Conservation (phyloP, 805 yeast species). For the Saccharomyces eubayanus region DNA sequence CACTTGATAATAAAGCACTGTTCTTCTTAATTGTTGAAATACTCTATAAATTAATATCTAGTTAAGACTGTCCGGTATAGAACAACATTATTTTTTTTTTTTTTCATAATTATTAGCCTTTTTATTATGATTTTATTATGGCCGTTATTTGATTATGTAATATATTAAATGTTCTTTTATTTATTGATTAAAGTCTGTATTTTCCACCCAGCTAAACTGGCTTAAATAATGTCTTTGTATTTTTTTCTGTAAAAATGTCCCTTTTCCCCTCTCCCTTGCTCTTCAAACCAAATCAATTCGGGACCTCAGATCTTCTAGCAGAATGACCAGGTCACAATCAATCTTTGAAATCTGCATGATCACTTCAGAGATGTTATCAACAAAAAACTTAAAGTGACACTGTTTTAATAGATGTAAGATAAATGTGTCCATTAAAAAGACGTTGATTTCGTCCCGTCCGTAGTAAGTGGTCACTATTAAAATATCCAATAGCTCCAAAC, state of each 20-base stretch:
- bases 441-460: background rate
- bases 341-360: background rate
- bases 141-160: background rate
- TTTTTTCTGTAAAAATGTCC: background rate
- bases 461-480: slow-evolving; percentile 9
- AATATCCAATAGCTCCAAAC: slow-evolving; percentile 13
- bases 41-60: too few species aligned
- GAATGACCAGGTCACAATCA: background rate
- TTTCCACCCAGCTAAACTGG: background rate
- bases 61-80: too few species aligned
- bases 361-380: background rate
- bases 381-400: background rate
- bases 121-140: background rate
- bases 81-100: too few species aligned
- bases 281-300: background rate
- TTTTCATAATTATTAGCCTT: too few species aligned
- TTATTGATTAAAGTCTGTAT: background rate
- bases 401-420: background rate
- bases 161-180: background rate
- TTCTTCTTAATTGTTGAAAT: too few species aligned
- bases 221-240: background rate
- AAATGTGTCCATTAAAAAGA: background rate
- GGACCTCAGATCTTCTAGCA: background rate
- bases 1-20: too few species aligned
- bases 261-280: background rate